Evolutionary conservation across 148 eudicot genomes (phyloP), one percentile per base, ranked within the genome.

Genomic region (Drosera capensis): DNA sequence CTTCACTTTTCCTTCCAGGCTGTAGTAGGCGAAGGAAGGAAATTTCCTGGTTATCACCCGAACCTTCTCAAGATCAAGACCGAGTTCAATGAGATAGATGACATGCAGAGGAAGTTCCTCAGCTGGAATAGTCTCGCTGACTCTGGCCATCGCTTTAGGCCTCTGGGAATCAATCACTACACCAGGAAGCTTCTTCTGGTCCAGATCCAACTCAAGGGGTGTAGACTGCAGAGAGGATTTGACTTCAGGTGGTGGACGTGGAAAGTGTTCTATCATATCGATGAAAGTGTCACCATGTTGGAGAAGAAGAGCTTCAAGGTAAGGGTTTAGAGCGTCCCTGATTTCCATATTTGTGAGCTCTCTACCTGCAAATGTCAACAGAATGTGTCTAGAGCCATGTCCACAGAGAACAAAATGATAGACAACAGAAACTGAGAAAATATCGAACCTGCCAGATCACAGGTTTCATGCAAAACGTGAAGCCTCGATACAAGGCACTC

Each of bases 281-380:
- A 77, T 63, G 20, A 85, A 49, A 51, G 58, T 47, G 38, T 53
- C 40, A 48, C 78, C 80, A 59, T 74, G 68, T 48, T 80, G 86
- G 54, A 65, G 78, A 37, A 44, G 66, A 36, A 85, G 73, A 20
- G 71, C 53, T 35, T 80, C 80, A 36, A 85, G 90, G 62, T 77
- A 74, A 13, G 90, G 90, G 47, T 63, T 66, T 14, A 85, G 77
- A 46, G 86, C 75, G 48, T 80, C 95, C 58, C 95, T 65, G 25
- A 85, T 85, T 70, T 85, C 95, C 51, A 80, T 77, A 55, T 90
- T 85, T n/a, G 95, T 65, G 23, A 80, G 86, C 74, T 85, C 95
- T 53, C 80, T 68, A 18, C 95, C 95, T 85, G 66, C 38, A 57
- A 46, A 14, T 30, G 38, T 9, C n/a, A 59, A 28, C n/a, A n/a